phyloP scores from a whole-genome alignment of 2,329 filamentous ascomycete species.

The Fusarium sambucinum region DNA sequence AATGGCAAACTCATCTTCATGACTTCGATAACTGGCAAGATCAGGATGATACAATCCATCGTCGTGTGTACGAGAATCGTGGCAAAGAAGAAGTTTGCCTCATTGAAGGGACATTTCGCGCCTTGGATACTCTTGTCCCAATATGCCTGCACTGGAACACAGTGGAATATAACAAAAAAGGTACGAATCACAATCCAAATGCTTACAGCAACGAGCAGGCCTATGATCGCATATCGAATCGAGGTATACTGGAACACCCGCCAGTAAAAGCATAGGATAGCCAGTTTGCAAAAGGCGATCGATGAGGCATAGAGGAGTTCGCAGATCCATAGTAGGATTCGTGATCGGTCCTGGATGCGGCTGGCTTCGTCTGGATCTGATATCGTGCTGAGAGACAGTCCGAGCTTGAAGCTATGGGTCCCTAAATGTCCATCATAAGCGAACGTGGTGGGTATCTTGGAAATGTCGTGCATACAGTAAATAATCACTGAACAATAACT shows the following conservation, averaged over 20 bases:
- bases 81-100: conserved; percentile 50
- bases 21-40: conserved; percentile 26
- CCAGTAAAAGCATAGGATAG: conserved; percentile 50
- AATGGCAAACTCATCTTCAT: conserved; percentile 24
- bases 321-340: conserved; percentile 35
- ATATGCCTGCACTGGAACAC: conserved; percentile 50
- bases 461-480: conserved; percentile 16
- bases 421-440: conserved; percentile 21
- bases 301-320: conserved; percentile 45
- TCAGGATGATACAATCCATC: conserved; percentile 37
- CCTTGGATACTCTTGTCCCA: conserved; percentile 48
- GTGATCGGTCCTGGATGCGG: conserved; percentile 7
- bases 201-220: conserved; percentile 34
- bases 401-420: conserved; percentile 33
- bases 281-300: conserved; percentile 47
- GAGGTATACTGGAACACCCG: conserved; percentile 46
- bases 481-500: conserved; percentile 25
- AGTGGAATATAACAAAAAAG: conserved; percentile 52
- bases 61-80: conserved; percentile 49
- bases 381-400: conserved; percentile 12
- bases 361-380: neutral
- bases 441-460: neutral
- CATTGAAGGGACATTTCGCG: conserved; percentile 48
- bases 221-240: conserved; percentile 46
- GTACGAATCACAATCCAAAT: conserved; percentile 49